phyloP scores from a whole-genome alignment of 2,329 filamentous ascomycete genomes.

The Xylariales sp. region DNA sequence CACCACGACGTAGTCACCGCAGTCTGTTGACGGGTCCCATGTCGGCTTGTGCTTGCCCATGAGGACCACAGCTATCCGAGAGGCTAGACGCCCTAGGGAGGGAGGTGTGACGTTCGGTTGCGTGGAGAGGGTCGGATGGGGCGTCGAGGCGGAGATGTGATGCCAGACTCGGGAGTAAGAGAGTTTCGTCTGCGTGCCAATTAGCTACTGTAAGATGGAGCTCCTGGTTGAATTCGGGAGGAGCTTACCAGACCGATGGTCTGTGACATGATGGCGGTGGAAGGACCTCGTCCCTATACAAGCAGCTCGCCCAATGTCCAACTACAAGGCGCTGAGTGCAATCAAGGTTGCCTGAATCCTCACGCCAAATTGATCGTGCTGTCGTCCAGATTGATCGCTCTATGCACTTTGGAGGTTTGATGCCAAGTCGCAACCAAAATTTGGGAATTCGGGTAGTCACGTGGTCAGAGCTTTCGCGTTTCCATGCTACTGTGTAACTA shows the following conservation, averaged over 20 bases:
- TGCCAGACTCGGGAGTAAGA: constrained; percentile 98
- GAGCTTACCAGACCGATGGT: constrained; percentile 66
- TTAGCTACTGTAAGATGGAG: not conserved
- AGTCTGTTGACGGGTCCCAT: constrained; percentile 95
- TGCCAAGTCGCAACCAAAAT: too few relatives aligned
- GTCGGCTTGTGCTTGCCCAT: constrained; percentile 99
- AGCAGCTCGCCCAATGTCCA: not conserved
- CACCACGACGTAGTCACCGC: constrained; percentile 97
- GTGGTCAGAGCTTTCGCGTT: too few relatives aligned
- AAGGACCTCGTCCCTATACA: constrained; percentile 15
- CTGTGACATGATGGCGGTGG: constrained; percentile 63
- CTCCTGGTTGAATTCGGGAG: constrained; percentile 4
- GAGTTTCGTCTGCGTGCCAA: constrained; percentile 74
- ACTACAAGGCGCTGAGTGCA: too few relatives aligned
- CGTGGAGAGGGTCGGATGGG: constrained; percentile 56
- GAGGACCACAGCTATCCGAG: constrained; percentile 76
- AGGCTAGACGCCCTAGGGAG: constrained; percentile 84
- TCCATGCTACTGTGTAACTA: too few relatives aligned
- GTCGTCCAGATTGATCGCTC: too few relatives aligned
- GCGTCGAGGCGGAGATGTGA: constrained; percentile 67
- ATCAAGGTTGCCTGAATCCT: too few relatives aligned
- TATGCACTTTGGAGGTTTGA: too few relatives aligned
- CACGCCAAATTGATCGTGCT: too few relatives aligned
- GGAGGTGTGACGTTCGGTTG: constrained; percentile 58
- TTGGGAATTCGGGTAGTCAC: too few relatives aligned